Base-by-base conservation (phyloP, 2,329 filamentous ascomycete genomes). In the Beauveria sp. region DNA sequence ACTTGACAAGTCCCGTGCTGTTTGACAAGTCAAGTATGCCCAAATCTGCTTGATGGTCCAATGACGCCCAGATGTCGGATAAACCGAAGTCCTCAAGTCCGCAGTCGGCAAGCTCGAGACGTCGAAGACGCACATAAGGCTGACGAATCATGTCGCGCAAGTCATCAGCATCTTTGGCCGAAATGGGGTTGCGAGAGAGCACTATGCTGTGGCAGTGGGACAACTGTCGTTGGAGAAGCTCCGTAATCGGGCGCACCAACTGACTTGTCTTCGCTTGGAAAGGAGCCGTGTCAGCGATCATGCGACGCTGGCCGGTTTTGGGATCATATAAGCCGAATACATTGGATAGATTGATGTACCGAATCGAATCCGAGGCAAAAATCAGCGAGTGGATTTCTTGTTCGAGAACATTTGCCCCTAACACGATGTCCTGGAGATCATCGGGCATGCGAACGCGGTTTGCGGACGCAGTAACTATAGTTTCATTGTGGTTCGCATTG, bases 351-450 rank as follows among this genome's bases (percentile, higher is more conserved):
- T 85, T 81, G 53, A 85, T 79, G 60, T 81, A 80, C 47, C 78
- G 76, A 38, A 85, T 77, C 0, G 79, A 82, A 62, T 82, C 81
- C 1, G 81, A 82, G 24, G 81, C 79, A 64, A 84, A 83, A 1
- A 81, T 72, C 22, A 85, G 70, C 1, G 81, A 80, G 52, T 85
- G 81, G 16, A 85, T 76, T 67, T 85, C 82, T 65, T 84, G 81
- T 51, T 80, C 78, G 16, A 85, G 71, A 10, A 84, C 70, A 1
- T 81, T 75, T 14, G 80, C 77, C n/a, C 78, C 75, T 54, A 78
- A 72, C 10, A 83, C 71, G 34, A 79, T 69, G 10, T 80, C 77
- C 45, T 78, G 75, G 65, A 83, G 79, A 10, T 78, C 77, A 38
- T 79, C 75, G 4, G 74, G 75, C 45, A 82, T 74, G 20, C 76